Evolutionary conservation across 306 rosid genomes (phyloP), one percentile per base, ranked within the genome.

Genomic region (Comarum palustre): DNA sequence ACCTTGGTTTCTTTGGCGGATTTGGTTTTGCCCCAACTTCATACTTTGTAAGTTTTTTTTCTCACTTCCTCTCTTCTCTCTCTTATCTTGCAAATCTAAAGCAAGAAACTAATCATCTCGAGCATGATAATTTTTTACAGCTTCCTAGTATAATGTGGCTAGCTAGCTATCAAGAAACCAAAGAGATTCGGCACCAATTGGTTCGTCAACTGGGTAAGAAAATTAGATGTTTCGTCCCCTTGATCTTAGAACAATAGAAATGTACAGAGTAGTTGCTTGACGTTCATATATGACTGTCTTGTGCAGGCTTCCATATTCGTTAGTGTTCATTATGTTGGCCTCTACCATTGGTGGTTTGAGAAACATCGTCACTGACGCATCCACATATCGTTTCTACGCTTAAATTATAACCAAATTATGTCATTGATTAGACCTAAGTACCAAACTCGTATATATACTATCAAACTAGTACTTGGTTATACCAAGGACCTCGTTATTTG

Each of bases 71-170:
- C 41, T 12, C 17, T 14, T n/a, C n/a, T 62, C 43, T 19, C 42
- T 39, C 42, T 32, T 59, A 29, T 8, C 60, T 12, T 39, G 50
- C 63, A 38, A 17, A 13, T 13, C 42, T 27, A 0, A 4, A 54
- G 52, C 51, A 55, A 71, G 51, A 38, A 54, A 8, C n/a, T 72
- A 42, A 59, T 15, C 5, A 24, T 16, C 12, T 38, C 2, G 13
- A 59, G 57, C 57, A 6, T 22, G 69, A 54, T 36, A 46, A 16
- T 75, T 31, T 29, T 29, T 73, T 75, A 81, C 87, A 94, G 97
- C 96, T 94, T 79, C 99, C 97, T 1, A 82, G 96, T 78, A 77
- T 91, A 20, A 94, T 94, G 86, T 94, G 99, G 99, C 83, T 94
- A 16, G n/a, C n/a, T n/a, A n/a, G 69, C 84, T 58, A 88, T 94